phyloP scores from a whole-genome alignment of 208 protist genomes.

The Leishmania martiniquensis region DNA sequence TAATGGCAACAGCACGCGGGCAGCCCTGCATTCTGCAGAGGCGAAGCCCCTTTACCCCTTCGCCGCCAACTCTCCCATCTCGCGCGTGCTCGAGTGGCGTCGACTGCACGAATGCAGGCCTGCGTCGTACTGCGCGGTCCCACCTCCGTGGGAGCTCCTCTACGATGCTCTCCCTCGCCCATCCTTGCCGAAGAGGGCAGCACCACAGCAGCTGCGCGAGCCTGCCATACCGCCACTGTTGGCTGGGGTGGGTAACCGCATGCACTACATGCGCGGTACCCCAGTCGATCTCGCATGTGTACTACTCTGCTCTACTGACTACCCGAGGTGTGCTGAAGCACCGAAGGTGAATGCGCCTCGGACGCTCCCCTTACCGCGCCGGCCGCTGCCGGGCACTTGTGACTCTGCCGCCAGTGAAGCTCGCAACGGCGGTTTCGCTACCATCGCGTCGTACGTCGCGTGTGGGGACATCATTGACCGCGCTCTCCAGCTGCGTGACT shows the following conservation, averaged over 20 bases:
- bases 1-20: not conserved
- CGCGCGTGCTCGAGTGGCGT: slow-evolving; percentile 10
- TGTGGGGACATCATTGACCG: not conserved
- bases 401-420: not conserved
- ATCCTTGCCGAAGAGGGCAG: not conserved
- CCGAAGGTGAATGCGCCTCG: not conserved
- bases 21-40: not conserved
- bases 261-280: not conserved
- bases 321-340: not conserved
- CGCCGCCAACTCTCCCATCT: not conserved
- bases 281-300: not conserved
- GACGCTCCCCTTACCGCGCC: not conserved
- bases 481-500: slow-evolving; percentile 7
- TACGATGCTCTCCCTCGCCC: slow-evolving; percentile 21
- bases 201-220: not conserved
- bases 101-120: slow-evolving; percentile 13
- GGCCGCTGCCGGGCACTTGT: not conserved
- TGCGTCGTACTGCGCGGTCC: slow-evolving; percentile 23
- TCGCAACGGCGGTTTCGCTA: not conserved
- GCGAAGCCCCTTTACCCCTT: slow-evolving; percentile 5
- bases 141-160: slow-evolving; percentile 23
- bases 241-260: not conserved
- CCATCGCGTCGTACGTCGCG: no score
- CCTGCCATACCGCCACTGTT: slow-evolving; percentile 16
- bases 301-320: slow-evolving; percentile 8